These are phyloP conservation scores for Balamuthia mandrillaris DNA, from an alignment of 208 protist species.

Conservation along the genomic window DNA sequence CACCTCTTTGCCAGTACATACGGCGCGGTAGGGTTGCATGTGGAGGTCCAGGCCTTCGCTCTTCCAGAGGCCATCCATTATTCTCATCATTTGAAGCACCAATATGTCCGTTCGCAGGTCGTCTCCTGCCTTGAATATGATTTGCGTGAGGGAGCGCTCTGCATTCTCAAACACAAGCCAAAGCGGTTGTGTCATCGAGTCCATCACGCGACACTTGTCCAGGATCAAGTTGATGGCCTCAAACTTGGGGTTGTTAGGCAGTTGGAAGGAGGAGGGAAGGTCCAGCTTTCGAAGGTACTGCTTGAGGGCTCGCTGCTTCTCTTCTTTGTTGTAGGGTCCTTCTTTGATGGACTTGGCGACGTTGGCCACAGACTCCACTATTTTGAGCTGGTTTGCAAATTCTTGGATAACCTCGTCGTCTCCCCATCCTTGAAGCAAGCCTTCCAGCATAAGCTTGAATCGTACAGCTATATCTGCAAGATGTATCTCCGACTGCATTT, in stretches of 20 bases:
- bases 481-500: slow-evolving; percentile 63
- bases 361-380: not conserved
- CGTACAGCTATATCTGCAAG: slow-evolving; percentile 43
- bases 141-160: slow-evolving; percentile 42
- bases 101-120: slow-evolving; percentile 90
- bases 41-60: slow-evolving; percentile 50
- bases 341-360: not conserved
- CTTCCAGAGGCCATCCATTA: slow-evolving; percentile 82
- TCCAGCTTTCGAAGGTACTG: not conserved
- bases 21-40: slow-evolving; percentile 55
- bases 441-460: slow-evolving; percentile 61
- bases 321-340: not conserved
- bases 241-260: slow-evolving; percentile 52
- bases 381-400: slow-evolving; percentile 30
- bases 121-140: slow-evolving; percentile 78
- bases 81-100: slow-evolving; percentile 83
- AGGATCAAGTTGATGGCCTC: slow-evolving; percentile 53
- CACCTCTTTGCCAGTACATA: slow-evolving; percentile 67
- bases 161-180: slow-evolving; percentile 71
- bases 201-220: slow-evolving; percentile 59
- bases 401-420: too few species aligned
- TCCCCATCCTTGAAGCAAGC: slow-evolving; percentile 48
- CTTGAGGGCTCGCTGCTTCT: not conserved
- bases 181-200: slow-evolving; percentile 62
- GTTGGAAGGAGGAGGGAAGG: slow-evolving; percentile 3